Conservation (phyloP, 192 early-diverging fungal genomes). For the Linnemannia exigua region DNA sequence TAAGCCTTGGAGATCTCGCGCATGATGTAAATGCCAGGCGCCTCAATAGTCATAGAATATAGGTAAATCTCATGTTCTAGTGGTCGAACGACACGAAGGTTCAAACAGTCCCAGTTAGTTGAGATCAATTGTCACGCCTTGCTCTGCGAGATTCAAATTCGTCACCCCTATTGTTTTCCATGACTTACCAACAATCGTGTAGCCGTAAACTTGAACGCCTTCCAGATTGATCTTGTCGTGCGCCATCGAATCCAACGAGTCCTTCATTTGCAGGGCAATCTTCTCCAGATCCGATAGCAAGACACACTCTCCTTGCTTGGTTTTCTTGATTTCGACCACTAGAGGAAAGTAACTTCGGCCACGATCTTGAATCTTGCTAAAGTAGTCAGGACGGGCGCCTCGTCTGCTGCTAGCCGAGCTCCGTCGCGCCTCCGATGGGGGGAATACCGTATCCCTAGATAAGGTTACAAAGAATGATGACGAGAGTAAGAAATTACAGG, state of each 20-base stretch:
- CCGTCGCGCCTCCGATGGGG: slow-evolving; percentile 14
- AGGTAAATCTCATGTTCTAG: slow-evolving; percentile 3
- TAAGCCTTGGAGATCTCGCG: slow-evolving; percentile 5
- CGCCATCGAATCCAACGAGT: slow-evolving; percentile 7
- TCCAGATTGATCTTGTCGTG: slow-evolving; percentile 1
- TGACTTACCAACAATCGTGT: slow-evolving; percentile 6
- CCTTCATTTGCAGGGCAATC: slow-evolving; percentile 13
- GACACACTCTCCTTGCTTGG: slow-evolving; percentile 1
- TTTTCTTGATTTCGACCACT: slow-evolving; percentile 14
- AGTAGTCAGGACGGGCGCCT: slow-evolving; percentile 15
- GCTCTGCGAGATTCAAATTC: background rate
- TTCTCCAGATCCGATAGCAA: slow-evolving; percentile 3
- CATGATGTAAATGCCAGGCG: background rate
- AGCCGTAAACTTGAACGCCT: slow-evolving; percentile 1
- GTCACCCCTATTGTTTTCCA: background rate
- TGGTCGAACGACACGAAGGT: background rate
- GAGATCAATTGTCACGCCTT: background rate
- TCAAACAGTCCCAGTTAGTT: background rate
- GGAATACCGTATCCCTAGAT: slow-evolving; percentile 19
- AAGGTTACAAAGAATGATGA: background rate
- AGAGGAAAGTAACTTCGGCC: slow-evolving; percentile 6
- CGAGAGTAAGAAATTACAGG: slow-evolving; percentile 3
- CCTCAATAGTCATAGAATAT: slow-evolving; percentile 1
- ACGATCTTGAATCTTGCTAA: slow-evolving; percentile 7
- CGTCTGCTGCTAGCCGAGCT: slow-evolving; percentile 6